A percentile compares a stretch with the other conserved stretches of the same genome.
Conservation (phyloP, 108 stramenopile species). For the Conticribra guillardii region DNA sequence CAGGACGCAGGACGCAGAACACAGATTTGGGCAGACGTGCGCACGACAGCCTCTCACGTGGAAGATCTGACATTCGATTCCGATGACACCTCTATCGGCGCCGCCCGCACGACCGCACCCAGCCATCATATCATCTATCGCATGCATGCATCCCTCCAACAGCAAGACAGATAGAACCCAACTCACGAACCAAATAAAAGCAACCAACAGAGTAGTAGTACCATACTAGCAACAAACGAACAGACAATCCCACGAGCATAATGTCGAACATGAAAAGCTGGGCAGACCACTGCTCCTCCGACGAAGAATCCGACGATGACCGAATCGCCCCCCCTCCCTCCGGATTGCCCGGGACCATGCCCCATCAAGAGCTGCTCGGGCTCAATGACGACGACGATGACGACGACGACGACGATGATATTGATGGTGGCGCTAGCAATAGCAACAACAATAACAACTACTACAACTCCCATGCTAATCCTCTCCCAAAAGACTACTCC, state of each 20-base stretch:
- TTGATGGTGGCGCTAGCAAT: conserved; percentile 1
- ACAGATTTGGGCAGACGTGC: too few species aligned
- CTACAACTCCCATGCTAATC: neutral
- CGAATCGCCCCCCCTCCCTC: conserved; percentile 26
- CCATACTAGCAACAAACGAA: neutral
- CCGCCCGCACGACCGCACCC: too few species aligned
- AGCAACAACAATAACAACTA: neutral
- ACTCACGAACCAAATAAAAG: too few species aligned
- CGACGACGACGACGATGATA: conserved; percentile 9
- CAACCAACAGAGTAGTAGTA: neutral
- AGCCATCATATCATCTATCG: too few species aligned
- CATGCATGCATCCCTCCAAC: too few species aligned
- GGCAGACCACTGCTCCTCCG: conserved; percentile 54
- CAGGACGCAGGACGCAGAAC: too few species aligned
- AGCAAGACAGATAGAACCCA: too few species aligned
- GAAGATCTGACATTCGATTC: too few species aligned
- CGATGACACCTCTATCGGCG: too few species aligned
- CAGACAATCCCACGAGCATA: conserved; percentile 6
- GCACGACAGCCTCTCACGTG: too few species aligned
- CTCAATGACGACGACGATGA: conserved; percentile 11
- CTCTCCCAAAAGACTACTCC: conserved; percentile 9
- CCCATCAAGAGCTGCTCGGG: conserved; percentile 8
- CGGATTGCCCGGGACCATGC: conserved; percentile 16
- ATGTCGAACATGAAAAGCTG: conserved; percentile 51
- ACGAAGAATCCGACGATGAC: conserved; percentile 49